Base-by-base conservation (phyloP, 305 asterid genomes). In the Fraxinus latifolia region DNA sequence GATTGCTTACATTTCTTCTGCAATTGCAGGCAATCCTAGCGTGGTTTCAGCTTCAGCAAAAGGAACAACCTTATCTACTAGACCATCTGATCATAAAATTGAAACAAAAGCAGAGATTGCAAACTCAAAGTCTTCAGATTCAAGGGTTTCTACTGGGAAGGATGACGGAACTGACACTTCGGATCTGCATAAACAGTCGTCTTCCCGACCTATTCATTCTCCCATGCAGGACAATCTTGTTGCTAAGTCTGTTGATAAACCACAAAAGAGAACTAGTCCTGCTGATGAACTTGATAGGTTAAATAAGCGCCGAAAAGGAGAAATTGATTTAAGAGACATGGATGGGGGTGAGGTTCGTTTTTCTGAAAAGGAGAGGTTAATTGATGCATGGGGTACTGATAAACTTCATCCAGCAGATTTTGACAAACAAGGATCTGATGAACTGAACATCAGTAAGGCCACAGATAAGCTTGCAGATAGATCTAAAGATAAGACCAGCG, bases 261-360 rank as follows among this genome's bases (percentile, higher is more conserved):
- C 89, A 73, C 96, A 90, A 83, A 96, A 93, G 89, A 90, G 99
- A 85, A 85, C 91, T 74, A 93, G 97, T 85, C 96, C 98, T 55
- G 87, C 92, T 42, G 98, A 93, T 83, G 98, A 95, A 47, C 91
- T 86, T 21, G 98, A 95, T 80, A 90, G 97, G 83, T 84, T 90
- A 79, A 91, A 89, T 86, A 96, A 96, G 88, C 98, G 98, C 34
- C 91, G 98, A 21, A 96, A 95, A 87, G 95, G 95, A 27, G 99
- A 96, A 72, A 85, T 31, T 83, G 98, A 94, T 85, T 75, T 83
- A 50, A 92, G 94, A 87, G 98, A 95, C 42, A 47, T 84, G 5
- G 99, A 96, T 78, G 86, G 85, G 47, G 83, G 84, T 80, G 98
- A 96, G 79, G 81, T 81, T 39, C 94, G 98, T 79, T 79, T 87